Evolutionary conservation across 176 grass and related monocot species (phyloP).

Genomic region (Pharus latifolius): DNA sequence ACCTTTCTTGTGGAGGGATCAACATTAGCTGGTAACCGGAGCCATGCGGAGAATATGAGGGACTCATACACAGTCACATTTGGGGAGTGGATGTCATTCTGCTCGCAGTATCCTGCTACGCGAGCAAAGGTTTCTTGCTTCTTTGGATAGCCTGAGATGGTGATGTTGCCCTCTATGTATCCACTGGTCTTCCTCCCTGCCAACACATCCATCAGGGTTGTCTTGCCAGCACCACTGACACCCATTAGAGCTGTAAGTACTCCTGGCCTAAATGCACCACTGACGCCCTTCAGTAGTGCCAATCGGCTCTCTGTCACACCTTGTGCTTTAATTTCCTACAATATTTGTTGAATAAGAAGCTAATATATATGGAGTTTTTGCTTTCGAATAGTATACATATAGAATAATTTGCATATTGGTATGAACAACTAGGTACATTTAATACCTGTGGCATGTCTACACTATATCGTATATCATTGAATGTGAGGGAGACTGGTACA

Average conservation of each 20-base stretch:
- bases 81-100: constrained; percentile 82
- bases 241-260: constrained; percentile 82
- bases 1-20: constrained; percentile 70
- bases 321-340: constrained; percentile 79
- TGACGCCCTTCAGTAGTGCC: constrained; percentile 56
- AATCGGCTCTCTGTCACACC: constrained; percentile 43
- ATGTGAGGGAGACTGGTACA: constrained; percentile 48
- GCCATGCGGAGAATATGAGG: constrained; percentile 59
- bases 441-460: constrained; percentile 82
- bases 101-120: constrained; percentile 74
- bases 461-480: constrained; percentile 65
- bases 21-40: constrained; percentile 36
- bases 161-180: constrained; percentile 60
- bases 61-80: constrained; percentile 73
- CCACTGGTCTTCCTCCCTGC: constrained; percentile 68
- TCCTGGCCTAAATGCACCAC: constrained; percentile 76
- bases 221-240: constrained; percentile 84
- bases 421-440: background rate
- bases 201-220: constrained; percentile 72
- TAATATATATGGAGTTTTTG: background rate
- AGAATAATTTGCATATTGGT: background rate
- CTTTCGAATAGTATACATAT: background rate
- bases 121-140: constrained; percentile 91
- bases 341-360: constrained; percentile 10
- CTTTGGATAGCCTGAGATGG: constrained; percentile 69